Base-by-base conservation (phyloP, 108 stramenopile genomes). In the Pseudonitzschia delicatissima region DNA sequence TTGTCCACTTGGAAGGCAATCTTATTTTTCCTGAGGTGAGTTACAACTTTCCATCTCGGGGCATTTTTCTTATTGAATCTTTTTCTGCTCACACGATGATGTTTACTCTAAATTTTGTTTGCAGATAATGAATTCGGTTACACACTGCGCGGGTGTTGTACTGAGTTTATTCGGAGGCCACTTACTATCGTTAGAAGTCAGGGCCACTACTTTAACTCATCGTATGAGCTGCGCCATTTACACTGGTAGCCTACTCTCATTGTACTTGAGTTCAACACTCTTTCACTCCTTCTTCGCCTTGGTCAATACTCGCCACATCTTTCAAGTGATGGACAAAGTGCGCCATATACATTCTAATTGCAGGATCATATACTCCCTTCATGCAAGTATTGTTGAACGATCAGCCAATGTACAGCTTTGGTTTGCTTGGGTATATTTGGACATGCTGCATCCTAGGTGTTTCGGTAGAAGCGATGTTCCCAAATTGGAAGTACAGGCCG, bases 311-410 rank as follows among this genome's bases (percentile, higher is more conserved):
- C 68, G 72, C 40, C 81, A 71, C 55, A 79, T 92, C 40, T 87
- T 96, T 50, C 53, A 69, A 52, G 79, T 87, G 32, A 61, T 98
- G 64, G 98, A 99, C 77, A 91, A 95, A 67, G n/a, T 83, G 90
- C 39, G 96, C 95, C 29, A 99, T 99, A 66, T 99, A 97, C 78
- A 68, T 97, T 35, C 81, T 99, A 20, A 98, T 99, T 70, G 96
- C 97, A 11, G 97, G 98, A 7, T 86, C 82, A 27, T 99, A 99
- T 77, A 95, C 96, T 17, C 98, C 98, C 8, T 96, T 98, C 69
- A 47, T 96, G 20, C 74, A 73, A 57, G 86, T 97, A 45, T 70
- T 84, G 29, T 69, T 94, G 45, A 82, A 74, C 26, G 83, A 97
- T 72, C 71, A 92, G 27, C 71, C 69, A 13, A 33, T 76, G 4